Conservation (phyloP, 2,329 filamentous ascomycete genomes). For the Colletotrichum sp. region DNA sequence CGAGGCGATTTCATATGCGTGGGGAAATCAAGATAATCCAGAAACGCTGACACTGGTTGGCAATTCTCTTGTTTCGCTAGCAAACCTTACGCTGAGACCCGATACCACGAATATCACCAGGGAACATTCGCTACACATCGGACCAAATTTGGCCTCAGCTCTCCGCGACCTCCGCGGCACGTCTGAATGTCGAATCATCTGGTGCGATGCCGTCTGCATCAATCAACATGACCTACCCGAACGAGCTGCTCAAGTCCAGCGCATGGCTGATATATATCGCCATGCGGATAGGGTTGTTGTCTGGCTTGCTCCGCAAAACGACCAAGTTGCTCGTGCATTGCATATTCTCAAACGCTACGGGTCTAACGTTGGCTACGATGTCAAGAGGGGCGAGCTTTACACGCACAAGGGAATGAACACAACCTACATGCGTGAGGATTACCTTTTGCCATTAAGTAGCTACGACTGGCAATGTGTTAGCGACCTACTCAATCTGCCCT, state of each 20-base stretch:
- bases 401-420: no score
- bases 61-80: no score
- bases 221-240: accelerated
- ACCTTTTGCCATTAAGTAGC: accelerated
- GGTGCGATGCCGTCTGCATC: not conserved
- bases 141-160: accelerated
- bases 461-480: no score
- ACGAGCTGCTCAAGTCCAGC: not conserved
- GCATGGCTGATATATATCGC: not conserved
- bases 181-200: accelerated
- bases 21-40: no score
- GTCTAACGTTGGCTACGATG: not conserved
- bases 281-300: not conserved
- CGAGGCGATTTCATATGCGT: no score
- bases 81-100: no score
- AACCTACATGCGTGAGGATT: no score
- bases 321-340: accelerated
- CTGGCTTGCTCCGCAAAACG: not conserved
- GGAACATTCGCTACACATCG: no score
- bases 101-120: no score
- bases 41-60: no score
- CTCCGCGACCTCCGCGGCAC: accelerated
- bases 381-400: no score
- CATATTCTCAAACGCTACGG: accelerated
- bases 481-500: no score